Percentiles rank a stretch among this genome's conserved stretches.
Evolutionary conservation across 1,139 yeast genomes (phyloP).

Genomic region (Debaryomyces subglobosus): DNA sequence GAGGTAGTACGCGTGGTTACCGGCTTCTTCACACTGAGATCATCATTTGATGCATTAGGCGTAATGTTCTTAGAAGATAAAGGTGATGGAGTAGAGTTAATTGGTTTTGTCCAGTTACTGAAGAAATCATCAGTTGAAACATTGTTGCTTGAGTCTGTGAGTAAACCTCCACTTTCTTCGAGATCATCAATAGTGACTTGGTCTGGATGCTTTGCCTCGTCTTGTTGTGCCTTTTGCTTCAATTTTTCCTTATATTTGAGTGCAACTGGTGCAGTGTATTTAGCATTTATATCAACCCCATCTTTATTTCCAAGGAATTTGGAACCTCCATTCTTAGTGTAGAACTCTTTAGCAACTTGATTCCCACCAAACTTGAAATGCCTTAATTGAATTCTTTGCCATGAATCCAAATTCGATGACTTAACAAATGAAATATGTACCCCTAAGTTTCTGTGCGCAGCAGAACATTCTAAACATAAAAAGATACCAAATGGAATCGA

Average conservation of each 20-base stretch:
- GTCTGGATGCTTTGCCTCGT: slow-evolving; percentile 70
- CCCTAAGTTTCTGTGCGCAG: slow-evolving; percentile 53
- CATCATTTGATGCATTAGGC: slow-evolving; percentile 48
- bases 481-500: slow-evolving; percentile 53
- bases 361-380: slow-evolving; percentile 94
- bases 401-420: slow-evolving; percentile 84
- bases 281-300: slow-evolving; percentile 67
- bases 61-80: slow-evolving; percentile 53
- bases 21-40: slow-evolving; percentile 29
- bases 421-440: slow-evolving; percentile 67
- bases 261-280: slow-evolving; percentile 82
- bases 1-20: slow-evolving; percentile 29
- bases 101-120: slow-evolving; percentile 86
- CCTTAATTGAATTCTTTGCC: slow-evolving; percentile 88
- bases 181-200: slow-evolving; percentile 62
- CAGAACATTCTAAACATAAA: slow-evolving; percentile 52
- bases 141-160: slow-evolving; percentile 38
- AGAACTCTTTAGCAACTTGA: slow-evolving; percentile 79
- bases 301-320: slow-evolving; percentile 51
- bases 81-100: slow-evolving; percentile 56
- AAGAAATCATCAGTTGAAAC: slow-evolving; percentile 81
- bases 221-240: slow-evolving; percentile 66
- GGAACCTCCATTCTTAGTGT: slow-evolving; percentile 82
- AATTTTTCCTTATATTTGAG: slow-evolving; percentile 77
- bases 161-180: slow-evolving; percentile 36